These are phyloP conservation scores for Cryptosporidium andersoni DNA, from an alignment of 169 alveolate genomes.

Conservation along the genomic window DNA sequence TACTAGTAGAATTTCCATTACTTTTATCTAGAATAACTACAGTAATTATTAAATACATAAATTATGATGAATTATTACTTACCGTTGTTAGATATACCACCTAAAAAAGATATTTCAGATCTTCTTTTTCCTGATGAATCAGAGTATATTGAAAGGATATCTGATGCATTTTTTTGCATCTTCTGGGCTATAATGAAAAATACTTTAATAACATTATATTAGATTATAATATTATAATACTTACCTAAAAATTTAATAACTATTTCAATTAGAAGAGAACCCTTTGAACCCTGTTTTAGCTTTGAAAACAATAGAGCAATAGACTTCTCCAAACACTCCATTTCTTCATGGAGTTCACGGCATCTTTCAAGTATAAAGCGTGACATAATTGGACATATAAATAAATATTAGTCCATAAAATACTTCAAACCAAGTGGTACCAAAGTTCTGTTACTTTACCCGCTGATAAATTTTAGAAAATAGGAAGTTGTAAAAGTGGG, in stretches of 20 bases:
- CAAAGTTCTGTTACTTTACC: no score
- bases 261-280: conserved; percentile 42
- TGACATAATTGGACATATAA: conserved; percentile 59
- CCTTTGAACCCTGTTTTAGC: conserved; percentile 62
- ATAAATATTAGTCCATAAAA: not conserved
- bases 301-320: conserved; percentile 73
- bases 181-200: conserved; percentile 52
- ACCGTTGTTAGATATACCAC: conserved; percentile 11
- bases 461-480: no score
- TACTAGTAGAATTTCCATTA: conserved; percentile 71
- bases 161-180: conserved; percentile 72
- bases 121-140: conserved; percentile 38
- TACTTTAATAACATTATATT: not conserved
- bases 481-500: no score
- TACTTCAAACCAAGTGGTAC: no score
- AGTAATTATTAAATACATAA: not conserved
- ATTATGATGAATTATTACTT: not conserved
- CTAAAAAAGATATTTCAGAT: conserved; percentile 43
- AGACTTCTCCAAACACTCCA: conserved; percentile 74
- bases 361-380: conserved; percentile 74
- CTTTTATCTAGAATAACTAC: not conserved
- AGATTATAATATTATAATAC: not conserved
- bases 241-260: conserved; percentile 64
- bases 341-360: conserved; percentile 74
- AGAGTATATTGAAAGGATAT: conserved; percentile 55